Evolutionary conservation across 306 rosid genomes (phyloP).

Genomic region (Lotus japonicus): DNA sequence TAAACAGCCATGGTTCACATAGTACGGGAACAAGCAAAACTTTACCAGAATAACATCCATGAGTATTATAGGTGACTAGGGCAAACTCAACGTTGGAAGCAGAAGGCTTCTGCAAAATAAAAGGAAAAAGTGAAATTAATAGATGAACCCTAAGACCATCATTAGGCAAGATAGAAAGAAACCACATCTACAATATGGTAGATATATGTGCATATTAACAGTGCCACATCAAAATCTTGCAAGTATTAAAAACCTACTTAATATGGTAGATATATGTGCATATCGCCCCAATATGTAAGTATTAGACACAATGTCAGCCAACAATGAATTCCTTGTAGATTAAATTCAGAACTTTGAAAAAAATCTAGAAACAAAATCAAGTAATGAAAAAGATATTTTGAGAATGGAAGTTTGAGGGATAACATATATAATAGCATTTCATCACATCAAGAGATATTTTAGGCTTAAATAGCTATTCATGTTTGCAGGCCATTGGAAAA

Average conservation of each 20-base stretch:
- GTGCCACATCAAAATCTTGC: neutral
- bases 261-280: neutral
- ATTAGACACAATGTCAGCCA: neutral
- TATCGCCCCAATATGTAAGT: neutral
- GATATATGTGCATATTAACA: too few relatives aligned
- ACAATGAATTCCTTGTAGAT: neutral
- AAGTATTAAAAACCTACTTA: neutral
- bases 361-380: neutral
- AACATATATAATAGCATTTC: neutral
- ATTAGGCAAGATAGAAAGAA: slow-evolving; percentile 20
- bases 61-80: slow-evolving; percentile 70
- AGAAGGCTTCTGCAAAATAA: slow-evolving; percentile 59
- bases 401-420: neutral
- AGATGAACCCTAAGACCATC: slow-evolving; percentile 10
- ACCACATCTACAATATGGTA: too few relatives aligned
- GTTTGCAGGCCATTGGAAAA: neutral
- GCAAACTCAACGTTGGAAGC: slow-evolving; percentile 60
- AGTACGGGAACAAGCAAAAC: slow-evolving; percentile 20
- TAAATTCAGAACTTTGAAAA: neutral
- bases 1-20: slow-evolving; percentile 3
- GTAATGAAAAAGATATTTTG: neutral
- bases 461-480: neutral
- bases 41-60: slow-evolving; percentile 90
- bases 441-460: neutral
- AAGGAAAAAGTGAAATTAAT: slow-evolving; percentile 4